A percentile compares a stretch with the other conserved stretches of the same genome.
phyloP scores from a whole-genome alignment of 2,329 filamentous ascomycete genomes.

The Aspergillus sp. region DNA sequence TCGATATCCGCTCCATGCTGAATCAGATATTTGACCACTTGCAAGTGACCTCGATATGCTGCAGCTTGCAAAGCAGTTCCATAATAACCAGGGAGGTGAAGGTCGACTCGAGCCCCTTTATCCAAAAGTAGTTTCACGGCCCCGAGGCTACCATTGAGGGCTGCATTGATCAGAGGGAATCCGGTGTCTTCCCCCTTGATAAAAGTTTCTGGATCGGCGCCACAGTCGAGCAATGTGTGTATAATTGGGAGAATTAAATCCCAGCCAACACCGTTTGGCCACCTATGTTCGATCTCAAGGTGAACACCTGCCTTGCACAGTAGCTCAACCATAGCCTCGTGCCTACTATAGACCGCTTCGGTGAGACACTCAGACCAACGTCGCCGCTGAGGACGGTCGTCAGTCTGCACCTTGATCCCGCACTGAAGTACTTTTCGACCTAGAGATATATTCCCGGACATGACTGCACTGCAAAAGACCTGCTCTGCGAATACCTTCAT shows the following conservation, averaged over 20 bases:
- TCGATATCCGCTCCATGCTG: background rate
- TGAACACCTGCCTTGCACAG: background rate
- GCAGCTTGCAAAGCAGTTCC: background rate
- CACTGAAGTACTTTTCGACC: background rate
- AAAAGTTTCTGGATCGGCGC: background rate
- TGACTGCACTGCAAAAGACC: background rate
- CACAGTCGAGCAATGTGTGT: background rate
- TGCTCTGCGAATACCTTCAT: background rate
- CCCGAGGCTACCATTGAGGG: background rate
- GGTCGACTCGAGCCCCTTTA: background rate
- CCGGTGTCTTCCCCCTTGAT: background rate
- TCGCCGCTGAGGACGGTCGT: background rate
- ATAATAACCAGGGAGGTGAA: background rate
- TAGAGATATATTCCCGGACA: background rate
- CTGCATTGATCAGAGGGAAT: background rate
- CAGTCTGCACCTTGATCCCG: background rate
- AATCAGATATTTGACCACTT: background rate
- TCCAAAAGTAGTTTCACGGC: background rate
- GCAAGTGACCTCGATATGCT: background rate
- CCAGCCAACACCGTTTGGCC: too few species aligned
- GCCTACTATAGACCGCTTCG: background rate
- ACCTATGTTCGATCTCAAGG: background rate
- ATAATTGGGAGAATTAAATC: background rate
- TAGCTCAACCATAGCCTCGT: background rate
- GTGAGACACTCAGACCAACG: background rate